Evolutionary conservation across 2,329 filamentous ascomycete genomes (phyloP), one percentile per base, ranked within the genome.

Genomic region (Aureobasidium sp.): DNA sequence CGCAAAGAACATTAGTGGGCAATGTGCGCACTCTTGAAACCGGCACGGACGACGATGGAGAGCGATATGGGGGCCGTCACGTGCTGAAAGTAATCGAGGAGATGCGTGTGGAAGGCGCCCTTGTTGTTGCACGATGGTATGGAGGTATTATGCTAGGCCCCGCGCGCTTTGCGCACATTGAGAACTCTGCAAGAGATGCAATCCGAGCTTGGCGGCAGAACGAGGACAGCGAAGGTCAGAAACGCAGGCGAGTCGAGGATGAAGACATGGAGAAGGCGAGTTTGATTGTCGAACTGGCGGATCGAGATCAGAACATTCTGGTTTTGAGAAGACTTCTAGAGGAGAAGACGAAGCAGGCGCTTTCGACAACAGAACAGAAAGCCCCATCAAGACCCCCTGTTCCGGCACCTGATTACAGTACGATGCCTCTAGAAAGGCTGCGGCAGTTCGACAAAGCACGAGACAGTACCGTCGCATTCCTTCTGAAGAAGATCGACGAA

Each of bases 71-170:
- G 0, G 81, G 80, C 5, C 76, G 75, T 62, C 74, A 74, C 27
- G 71, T 83, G 3, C 73, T 78, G 67, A 75, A 76, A 61, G 74
- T 82, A 25, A 73, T 84, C 14, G 72, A 74, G 27, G 74, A 77
- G 12, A 72, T 76, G 65, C 69, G 76, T 20, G 75, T 77, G 15
- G 70, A 72, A 47, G 81, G 81, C 25, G 69, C 73, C 1, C 73
- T 82, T 25, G 78, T 82, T 5, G 81, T 84, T 9, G 81, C 80
- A 41, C 68, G 81, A 17, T 83, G 81, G 81, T 83, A 81, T 65
- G 81, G 81, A 2, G 81, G 81, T 0, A 72, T 78, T 3, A 75
- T 82, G 67, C 74, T 84, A 11, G 81, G 81, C 0, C 81, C 80
- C 1, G 75, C 80, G 17, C 69, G 81, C 17, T 84, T 83, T 64